A percentile compares a stretch with the other conserved stretches of the same genome.
phyloP scores from a whole-genome alignment of 2,329 filamentous ascomycete species.

The Colletotrichum neosansevieriae region DNA sequence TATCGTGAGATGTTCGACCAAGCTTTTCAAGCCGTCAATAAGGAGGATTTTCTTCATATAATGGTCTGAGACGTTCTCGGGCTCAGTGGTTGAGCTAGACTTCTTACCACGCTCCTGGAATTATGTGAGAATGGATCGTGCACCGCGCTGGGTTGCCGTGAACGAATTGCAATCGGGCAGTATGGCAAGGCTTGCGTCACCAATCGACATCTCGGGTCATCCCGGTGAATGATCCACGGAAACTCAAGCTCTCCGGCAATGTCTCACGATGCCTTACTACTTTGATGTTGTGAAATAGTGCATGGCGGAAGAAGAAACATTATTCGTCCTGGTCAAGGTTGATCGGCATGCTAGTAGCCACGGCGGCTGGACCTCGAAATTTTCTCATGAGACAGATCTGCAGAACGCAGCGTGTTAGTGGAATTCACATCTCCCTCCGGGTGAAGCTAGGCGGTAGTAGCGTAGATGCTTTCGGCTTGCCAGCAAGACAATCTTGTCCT shows the following conservation, averaged over 20 bases:
- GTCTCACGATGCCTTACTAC: background rate
- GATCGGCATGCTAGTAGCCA: background rate
- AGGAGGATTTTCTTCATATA: slow-evolving; percentile 11
- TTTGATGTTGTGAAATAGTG: background rate
- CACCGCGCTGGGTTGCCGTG: no score
- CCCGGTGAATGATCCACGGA: background rate
- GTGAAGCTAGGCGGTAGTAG: background rate
- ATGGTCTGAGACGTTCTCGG: background rate
- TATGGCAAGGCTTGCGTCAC: background rate
- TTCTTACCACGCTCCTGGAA: no score
- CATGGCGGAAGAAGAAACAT: background rate
- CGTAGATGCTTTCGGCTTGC: background rate
- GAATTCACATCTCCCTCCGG: background rate
- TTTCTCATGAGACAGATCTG: slow-evolving; percentile 20
- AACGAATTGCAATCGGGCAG: background rate
- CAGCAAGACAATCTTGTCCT: slow-evolving; percentile 1
- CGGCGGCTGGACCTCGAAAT: background rate
- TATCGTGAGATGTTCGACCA: background rate
- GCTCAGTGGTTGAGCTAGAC: no score
- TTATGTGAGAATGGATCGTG: no score
- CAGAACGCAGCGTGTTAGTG: background rate
- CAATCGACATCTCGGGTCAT: background rate
- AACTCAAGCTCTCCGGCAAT: background rate
- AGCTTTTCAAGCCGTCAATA: background rate
- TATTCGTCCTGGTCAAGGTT: background rate